Conservation (phyloP, 129 eudicot species). For the Centaurea solstitialis region DNA sequence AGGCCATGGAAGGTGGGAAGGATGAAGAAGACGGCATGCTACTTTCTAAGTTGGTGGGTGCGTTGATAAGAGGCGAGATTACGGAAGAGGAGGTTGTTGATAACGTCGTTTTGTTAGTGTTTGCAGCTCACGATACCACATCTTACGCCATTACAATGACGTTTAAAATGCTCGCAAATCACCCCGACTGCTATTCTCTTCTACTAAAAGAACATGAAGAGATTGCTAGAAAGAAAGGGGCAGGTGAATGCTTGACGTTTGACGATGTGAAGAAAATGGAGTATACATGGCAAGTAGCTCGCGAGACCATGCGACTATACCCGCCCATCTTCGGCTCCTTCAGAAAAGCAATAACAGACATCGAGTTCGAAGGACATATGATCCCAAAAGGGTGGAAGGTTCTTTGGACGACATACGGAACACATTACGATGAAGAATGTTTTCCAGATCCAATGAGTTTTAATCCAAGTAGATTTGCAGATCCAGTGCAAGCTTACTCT, state of each 20-base stretch:
- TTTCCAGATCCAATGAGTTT: conserved; percentile 37
- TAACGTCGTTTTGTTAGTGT: conserved; percentile 73
- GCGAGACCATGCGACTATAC: conserved; percentile 71
- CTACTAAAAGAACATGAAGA: conserved; percentile 75
- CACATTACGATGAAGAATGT: conserved; percentile 36
- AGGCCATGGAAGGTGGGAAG: conserved; percentile 41
- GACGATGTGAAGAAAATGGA: conserved; percentile 34
- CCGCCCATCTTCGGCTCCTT: conserved; percentile 86
- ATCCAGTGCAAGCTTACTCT: conserved; percentile 30
- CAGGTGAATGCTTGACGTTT: conserved; percentile 21
- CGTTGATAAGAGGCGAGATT: conserved; percentile 70
- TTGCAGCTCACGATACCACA: conserved; percentile 92
- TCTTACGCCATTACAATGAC: conserved; percentile 87
- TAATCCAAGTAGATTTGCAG: conserved; percentile 32
- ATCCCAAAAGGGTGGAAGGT: conserved; percentile 46
- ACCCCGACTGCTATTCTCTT: conserved; percentile 55
- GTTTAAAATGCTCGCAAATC: conserved; percentile 72
- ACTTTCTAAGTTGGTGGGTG: conserved; percentile 54
- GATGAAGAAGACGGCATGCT: conserved; percentile 39
- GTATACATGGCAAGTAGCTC: conserved; percentile 46
- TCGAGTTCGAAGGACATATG: conserved; percentile 30
- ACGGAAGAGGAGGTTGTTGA: conserved; percentile 78
- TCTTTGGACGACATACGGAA: conserved; percentile 40
- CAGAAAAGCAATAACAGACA: conserved; percentile 67
- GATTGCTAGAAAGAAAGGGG: conserved; percentile 44